Conservation (phyloP, 495 filamentous ascomycete species). For the Rostrohypoxylon terebratum region DNA sequence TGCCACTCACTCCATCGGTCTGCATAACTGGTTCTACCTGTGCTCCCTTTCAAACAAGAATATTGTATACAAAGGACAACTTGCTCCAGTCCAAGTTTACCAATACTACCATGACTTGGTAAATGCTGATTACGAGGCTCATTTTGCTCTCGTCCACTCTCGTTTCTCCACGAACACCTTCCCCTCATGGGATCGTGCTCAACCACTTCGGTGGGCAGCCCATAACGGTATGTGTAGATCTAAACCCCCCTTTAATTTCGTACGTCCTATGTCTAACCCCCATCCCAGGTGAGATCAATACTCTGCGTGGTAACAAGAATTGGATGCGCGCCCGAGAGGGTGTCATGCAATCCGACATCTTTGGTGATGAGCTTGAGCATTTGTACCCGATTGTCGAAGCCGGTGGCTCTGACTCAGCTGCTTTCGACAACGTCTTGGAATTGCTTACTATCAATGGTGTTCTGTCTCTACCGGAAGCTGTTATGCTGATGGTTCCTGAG, state of each 20-base stretch:
- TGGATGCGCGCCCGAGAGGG: conserved; percentile 99
- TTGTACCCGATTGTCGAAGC: conserved; percentile 98
- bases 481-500: conserved; percentile 99
- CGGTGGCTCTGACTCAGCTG: conserved; percentile 96
- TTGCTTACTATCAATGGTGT: conserved; percentile 96
- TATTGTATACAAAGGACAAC: conserved; percentile 99
- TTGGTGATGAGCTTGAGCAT: conserved; percentile 90
- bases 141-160: conserved; percentile 97
- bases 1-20: conserved; percentile 90
- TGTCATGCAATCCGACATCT: conserved; percentile 91
- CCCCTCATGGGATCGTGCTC: conserved; percentile 98
- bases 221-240: conserved; percentile 81
- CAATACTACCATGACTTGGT: conserved; percentile 98
- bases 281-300: conserved; percentile 87
- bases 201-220: conserved; percentile 96
- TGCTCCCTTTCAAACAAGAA: conserved; percentile 98
- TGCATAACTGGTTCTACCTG: conserved; percentile 99
- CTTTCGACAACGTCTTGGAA: conserved; percentile 98
- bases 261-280: conserved; percentile 54
- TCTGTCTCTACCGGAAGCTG: conserved; percentile 93
- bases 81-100: conserved; percentile 97
- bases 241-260: conserved; percentile 14
- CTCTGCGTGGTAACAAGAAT: conserved; percentile 98
- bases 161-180: conserved; percentile 99
- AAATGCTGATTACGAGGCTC: conserved; percentile 96